Percentiles rank a stretch among this genome's conserved stretches.
Evolutionary conservation across 768 basidiomycete genomes (phyloP).

Genomic region (Mycena galopus): DNA sequence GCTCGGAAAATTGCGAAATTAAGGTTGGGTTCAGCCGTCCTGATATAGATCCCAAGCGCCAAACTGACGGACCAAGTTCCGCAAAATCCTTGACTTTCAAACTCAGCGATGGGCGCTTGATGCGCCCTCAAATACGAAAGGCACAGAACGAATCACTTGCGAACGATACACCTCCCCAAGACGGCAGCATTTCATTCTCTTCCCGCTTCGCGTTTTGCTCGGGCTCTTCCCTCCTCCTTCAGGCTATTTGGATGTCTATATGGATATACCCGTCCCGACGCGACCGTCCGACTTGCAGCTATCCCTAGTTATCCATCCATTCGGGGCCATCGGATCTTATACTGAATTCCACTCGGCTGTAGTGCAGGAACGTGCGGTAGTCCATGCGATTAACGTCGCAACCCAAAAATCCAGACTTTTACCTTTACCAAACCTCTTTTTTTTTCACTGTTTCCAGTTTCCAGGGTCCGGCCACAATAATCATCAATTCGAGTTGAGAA

Average conservation of each 20-base stretch:
- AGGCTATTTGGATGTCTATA: not conserved
- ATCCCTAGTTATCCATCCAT: not conserved
- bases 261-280: constrained; percentile 9
- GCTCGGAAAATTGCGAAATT: constrained; percentile 11
- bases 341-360: constrained; percentile 1
- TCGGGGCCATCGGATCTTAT: constrained; percentile 13
- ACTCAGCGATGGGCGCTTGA: constrained; percentile 2
- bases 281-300: not conserved
- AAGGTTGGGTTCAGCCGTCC: constrained; percentile 17
- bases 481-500: not conserved
- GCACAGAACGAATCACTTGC: not conserved
- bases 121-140: not conserved
- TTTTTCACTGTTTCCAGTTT: not conserved
- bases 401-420: not conserved
- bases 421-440: not conserved
- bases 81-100: constrained; percentile 1
- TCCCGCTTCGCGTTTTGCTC: not conserved
- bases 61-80: constrained; percentile 8
- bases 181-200: not conserved
- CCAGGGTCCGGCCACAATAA: not conserved
- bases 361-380: not conserved
- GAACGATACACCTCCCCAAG: not conserved
- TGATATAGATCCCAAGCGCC: not conserved
- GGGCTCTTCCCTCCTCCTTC: not conserved
- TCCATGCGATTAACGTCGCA: not conserved